phyloP scores from a whole-genome alignment of 352 stramenopile genomes.

The Pelagophyceae sp. region DNA sequence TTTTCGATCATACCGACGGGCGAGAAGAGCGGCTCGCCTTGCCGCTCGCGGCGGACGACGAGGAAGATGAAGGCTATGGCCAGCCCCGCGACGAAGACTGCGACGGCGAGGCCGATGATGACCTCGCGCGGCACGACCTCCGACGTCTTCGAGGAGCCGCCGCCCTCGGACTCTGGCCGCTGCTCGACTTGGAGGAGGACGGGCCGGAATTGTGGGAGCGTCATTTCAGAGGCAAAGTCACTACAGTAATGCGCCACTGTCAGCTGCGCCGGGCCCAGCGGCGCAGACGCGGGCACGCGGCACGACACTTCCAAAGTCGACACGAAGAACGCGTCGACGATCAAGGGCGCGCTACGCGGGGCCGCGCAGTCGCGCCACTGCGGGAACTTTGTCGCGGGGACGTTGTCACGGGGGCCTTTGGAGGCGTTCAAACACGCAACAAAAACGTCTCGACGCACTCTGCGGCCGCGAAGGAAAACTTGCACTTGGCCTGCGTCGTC shows the following conservation, averaged over 20 bases:
- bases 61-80: not conserved
- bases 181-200: not conserved
- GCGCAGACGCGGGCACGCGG: not conserved
- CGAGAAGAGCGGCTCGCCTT: constrained; percentile 3
- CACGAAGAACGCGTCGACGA: not conserved
- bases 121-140: not conserved
- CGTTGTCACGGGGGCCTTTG: no score
- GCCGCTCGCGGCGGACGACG: not conserved
- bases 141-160: not conserved
- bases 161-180: not conserved
- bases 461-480: not conserved
- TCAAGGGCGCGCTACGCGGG: no score
- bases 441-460: not conserved
- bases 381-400: no score
- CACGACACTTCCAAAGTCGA: not conserved
- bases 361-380: no score
- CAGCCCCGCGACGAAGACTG: not conserved
- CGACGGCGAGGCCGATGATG: not conserved
- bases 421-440: no score
- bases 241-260: not conserved
- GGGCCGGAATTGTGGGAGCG: not conserved
- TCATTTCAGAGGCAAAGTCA: not conserved
- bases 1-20: not conserved
- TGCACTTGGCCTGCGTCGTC: not conserved
- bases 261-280: not conserved